Percentiles rank a stretch among this genome's conserved stretches.
Evolutionary conservation across 2,329 filamentous ascomycete species (phyloP).

Genomic region (Fusarium continuum): DNA sequence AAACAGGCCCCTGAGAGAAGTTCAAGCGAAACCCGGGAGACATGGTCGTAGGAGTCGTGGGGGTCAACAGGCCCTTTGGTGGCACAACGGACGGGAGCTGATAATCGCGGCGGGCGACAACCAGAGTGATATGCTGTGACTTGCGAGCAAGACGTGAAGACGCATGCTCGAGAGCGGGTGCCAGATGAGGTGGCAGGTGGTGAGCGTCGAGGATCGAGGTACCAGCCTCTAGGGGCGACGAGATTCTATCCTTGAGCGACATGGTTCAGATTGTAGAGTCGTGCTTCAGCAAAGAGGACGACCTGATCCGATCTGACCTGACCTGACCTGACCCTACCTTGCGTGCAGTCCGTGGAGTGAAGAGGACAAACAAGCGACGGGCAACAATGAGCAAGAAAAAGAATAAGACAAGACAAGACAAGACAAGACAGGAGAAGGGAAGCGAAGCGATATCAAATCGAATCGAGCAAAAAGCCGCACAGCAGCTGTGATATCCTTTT

Average conservation of each 20-base stretch:
- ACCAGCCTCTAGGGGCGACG: constrained; percentile 70
- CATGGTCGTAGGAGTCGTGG: constrained; percentile 43
- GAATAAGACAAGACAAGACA: constrained; percentile 2
- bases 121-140: constrained; percentile 64
- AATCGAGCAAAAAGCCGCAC: constrained; percentile 26
- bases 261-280: constrained; percentile 43
- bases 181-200: constrained; percentile 64
- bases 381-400: constrained; percentile 1
- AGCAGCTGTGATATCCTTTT: constrained; percentile 30
- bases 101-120: constrained; percentile 65
- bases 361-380: constrained; percentile 10
- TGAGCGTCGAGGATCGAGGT: constrained; percentile 66
- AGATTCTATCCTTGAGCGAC: constrained; percentile 66
- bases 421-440: constrained; percentile 8
- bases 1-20: constrained; percentile 46
- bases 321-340: too few relatives aligned
- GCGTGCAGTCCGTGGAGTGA: constrained; percentile 2
- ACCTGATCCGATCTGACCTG: background rate
- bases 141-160: constrained; percentile 66
- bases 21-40: constrained; percentile 48
- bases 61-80: constrained; percentile 33
- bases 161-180: constrained; percentile 65
- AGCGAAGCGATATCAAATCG: too few relatives aligned
- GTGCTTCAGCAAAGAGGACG: constrained; percentile 19
- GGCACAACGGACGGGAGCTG: constrained; percentile 56